Base-by-base conservation (phyloP, 768 basidiomycete species). In the Pleurotus cornucopiae region DNA sequence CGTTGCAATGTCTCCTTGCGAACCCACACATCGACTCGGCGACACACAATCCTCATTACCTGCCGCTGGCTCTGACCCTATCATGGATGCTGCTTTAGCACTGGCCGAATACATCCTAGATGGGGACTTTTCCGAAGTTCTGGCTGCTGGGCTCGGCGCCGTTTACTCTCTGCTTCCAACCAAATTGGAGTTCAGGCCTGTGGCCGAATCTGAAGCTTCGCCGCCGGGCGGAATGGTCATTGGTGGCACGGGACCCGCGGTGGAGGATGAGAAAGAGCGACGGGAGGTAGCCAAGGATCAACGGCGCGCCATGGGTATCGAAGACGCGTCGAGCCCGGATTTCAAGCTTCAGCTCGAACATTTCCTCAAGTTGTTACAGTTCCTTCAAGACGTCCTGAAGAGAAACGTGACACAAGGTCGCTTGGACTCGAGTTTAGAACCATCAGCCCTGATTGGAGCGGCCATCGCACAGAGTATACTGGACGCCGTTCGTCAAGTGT, bases 61-160 rank as follows among this genome's bases (percentile, higher is more conserved):
- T 9, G 56, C 64, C 4, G 60, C 71, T 3, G 62, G 63, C 3
- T 60, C 67, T 16, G 92, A 96, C 66, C 87, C 94, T 2, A 81
- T 92, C 41, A 83, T 82, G 26, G 93, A 94, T 65, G 91, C 93
- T 1, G 89, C 89, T 1, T 76, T 95, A 43, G 89, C 91, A 6
- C 75, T 98, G 39, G 92, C 92, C 16, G 93, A 95, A 66, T 97
- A 93, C 66, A 91, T 98, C 51, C 80, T 97, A 14, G 92, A 96
- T 64, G 92, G 94, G n/a, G 96, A 98, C 70, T 96, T 97, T 68
- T 92, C 94, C n/a, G 94, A 98, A 60, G 96, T 98, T 9, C 82
- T 98, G 46, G 93, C 88, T 14, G 96, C 96, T 2, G 94, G 94
- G 13, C 69, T 98, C 9, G 88, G 93, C 3, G 96, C 96, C 0